Conservation (phyloP, 257 asterid genomes). For the Cynanchum wilfordii region DNA sequence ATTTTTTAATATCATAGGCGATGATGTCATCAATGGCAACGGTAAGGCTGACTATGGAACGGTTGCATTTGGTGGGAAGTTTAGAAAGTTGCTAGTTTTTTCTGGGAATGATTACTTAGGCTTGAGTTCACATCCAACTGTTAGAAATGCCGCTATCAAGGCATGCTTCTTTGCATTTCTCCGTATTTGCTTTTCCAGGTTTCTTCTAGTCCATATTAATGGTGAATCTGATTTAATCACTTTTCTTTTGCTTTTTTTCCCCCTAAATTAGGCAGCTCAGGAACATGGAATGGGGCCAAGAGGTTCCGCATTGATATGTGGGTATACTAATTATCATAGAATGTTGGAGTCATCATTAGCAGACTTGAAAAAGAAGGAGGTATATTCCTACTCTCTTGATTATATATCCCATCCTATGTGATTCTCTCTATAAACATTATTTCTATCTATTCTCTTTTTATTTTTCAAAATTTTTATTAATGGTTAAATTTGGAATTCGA, state of each 20-base stretch:
- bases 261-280: slow-evolving; percentile 62
- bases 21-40: slow-evolving; percentile 36
- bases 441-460: neutral
- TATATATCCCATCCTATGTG: neutral
- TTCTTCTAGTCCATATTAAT: neutral
- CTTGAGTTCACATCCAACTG: slow-evolving; percentile 81
- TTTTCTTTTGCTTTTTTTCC: slow-evolving; percentile 4
- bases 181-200: neutral
- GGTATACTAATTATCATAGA: slow-evolving; percentile 89
- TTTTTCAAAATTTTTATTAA: no score
- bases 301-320: slow-evolving; percentile 96
- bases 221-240: slow-evolving; percentile 4
- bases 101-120: slow-evolving; percentile 98
- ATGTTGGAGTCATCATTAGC: slow-evolving; percentile 76
- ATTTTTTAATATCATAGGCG: slow-evolving; percentile 37
- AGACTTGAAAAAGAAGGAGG: slow-evolving; percentile 79
- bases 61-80: slow-evolving; percentile 36
- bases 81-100: slow-evolving; percentile 63
- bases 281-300: slow-evolving; percentile 98
- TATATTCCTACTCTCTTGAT: slow-evolving; percentile 10
- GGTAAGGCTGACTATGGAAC: slow-evolving; percentile 27
- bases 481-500: neutral
- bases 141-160: slow-evolving; percentile 72
- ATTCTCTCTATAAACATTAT: neutral
- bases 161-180: slow-evolving; percentile 28